phyloP scores from a whole-genome alignment of 2,329 filamentous ascomycete genomes.

The Biscogniauxia mediterranea region DNA sequence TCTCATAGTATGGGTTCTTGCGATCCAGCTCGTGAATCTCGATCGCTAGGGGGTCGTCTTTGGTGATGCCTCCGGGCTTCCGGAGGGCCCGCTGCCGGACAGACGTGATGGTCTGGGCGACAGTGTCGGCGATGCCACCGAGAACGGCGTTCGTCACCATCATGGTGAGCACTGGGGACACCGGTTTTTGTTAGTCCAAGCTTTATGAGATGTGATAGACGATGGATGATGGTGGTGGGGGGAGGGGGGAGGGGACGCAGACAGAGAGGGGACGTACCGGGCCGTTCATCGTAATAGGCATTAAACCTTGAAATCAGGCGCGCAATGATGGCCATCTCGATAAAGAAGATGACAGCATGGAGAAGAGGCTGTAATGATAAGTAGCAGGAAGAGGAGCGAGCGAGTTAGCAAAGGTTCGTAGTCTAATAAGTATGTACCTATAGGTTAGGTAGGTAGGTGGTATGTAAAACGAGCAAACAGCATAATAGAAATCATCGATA shows the following conservation, averaged over 20 bases:
- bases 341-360: slow-evolving; percentile 77
- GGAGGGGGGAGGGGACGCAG: slow-evolving; percentile 11
- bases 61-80: slow-evolving; percentile 56
- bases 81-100: slow-evolving; percentile 66
- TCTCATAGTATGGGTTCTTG: slow-evolving; percentile 66
- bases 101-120: slow-evolving; percentile 88
- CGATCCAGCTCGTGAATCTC: slow-evolving; percentile 86
- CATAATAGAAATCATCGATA: slow-evolving; percentile 5
- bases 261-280: slow-evolving; percentile 52
- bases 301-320: slow-evolving; percentile 87
- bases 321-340: slow-evolving; percentile 85
- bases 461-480: neutral
- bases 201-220: neutral
- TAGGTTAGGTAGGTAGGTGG: slow-evolving; percentile 11
- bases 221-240: neutral
- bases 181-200: slow-evolving; percentile 9
- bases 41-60: slow-evolving; percentile 73
- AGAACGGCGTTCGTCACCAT: slow-evolving; percentile 98
- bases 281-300: slow-evolving; percentile 86
- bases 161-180: slow-evolving; percentile 76
- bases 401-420: too few relatives aligned
- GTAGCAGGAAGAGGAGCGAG: slow-evolving; percentile 8
- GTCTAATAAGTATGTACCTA: too few relatives aligned
- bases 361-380: slow-evolving; percentile 70
- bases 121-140: slow-evolving; percentile 92